phyloP scores from a whole-genome alignment of 352 stramenopile species.

The Phytophthora tentaculata region DNA sequence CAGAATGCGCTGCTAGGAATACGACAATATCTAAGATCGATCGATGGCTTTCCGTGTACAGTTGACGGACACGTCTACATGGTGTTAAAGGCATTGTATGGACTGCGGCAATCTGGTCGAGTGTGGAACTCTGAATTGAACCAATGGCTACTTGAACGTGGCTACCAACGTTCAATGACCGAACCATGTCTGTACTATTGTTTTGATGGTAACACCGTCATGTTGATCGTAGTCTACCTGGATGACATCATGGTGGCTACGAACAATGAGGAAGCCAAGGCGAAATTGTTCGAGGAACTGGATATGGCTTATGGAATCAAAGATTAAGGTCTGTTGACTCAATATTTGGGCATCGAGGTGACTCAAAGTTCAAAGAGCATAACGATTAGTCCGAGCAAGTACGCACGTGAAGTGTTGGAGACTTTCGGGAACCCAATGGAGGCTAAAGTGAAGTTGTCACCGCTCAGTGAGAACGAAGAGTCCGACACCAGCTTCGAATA shows the following conservation, averaged over 20 bases:
- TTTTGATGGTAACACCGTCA: conserved; percentile 4
- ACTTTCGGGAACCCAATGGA: conserved; percentile 16
- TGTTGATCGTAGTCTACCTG: conserved; percentile 5
- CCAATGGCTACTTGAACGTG: not conserved
- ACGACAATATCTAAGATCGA: not conserved
- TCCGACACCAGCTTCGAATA: conserved; percentile 1
- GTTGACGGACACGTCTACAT: not conserved
- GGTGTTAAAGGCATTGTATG: conserved; percentile 3
- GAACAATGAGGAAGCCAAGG: conserved; percentile 10
- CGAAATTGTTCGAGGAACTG: conserved; percentile 7
- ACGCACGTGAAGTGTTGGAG: conserved; percentile 5
- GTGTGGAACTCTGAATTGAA: not conserved
- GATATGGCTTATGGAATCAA: conserved; percentile 11
- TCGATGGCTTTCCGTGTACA: not conserved
- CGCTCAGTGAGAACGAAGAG: not conserved
- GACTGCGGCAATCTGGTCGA: not conserved
- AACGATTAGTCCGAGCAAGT: conserved; percentile 6
- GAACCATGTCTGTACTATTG: conserved; percentile 9
- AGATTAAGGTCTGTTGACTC: conserved; percentile 2
- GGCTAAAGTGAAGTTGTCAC: not conserved
- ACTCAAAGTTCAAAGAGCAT: not conserved
- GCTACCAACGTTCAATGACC: not conserved
- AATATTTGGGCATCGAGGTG: conserved; percentile 16
- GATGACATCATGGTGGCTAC: conserved; percentile 12
- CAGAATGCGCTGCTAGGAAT: not conserved